Conservation (phyloP, 768 basidiomycete species). For the Kwoniella sp. region DNA sequence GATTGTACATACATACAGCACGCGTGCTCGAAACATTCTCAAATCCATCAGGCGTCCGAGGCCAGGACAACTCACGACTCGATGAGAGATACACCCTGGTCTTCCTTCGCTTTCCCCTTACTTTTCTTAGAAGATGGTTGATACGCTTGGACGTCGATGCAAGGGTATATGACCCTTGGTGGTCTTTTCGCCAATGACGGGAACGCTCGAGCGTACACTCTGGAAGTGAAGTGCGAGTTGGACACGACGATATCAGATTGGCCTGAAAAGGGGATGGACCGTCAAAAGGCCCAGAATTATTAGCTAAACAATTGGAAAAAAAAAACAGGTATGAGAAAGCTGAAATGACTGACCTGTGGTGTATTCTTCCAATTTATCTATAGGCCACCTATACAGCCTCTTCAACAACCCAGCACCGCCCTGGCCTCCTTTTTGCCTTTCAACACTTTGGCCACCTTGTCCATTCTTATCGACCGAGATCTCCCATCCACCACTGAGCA, state of each 20-base stretch:
- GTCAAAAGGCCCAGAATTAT: no score
- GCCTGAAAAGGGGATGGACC: conserved; percentile 62
- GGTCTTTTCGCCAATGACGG: conserved; percentile 62
- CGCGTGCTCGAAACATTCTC: no score
- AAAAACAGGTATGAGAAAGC: no score
- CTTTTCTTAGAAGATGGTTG: conserved; percentile 57
- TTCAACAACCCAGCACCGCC: conserved; percentile 61
- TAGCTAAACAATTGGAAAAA: no score
- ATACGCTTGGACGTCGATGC: conserved; percentile 81
- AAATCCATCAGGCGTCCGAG: no score
- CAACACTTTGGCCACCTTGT: neutral
- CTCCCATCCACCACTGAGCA: conserved; percentile 61
- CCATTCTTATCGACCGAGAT: conserved; percentile 57
- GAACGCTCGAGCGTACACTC: conserved; percentile 76
- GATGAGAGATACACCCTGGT: conserved; percentile 53
- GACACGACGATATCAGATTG: conserved; percentile 88
- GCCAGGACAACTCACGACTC: conserved; percentile 49
- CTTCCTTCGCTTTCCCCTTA: conserved; percentile 41
- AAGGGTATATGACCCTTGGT: conserved; percentile 89
- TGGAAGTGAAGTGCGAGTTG: conserved; percentile 87
- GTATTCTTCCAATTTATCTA: conserved; percentile 85
- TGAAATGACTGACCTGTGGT: conserved; percentile 71
- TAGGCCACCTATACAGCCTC: conserved; percentile 76
- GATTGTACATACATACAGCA: no score
- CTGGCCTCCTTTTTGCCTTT: conserved; percentile 59